Percentiles rank a stretch among this genome's conserved stretches.
phyloP scores from a whole-genome alignment of 2,329 filamentous ascomycete genomes.

The Botrytis paeoniae region DNA sequence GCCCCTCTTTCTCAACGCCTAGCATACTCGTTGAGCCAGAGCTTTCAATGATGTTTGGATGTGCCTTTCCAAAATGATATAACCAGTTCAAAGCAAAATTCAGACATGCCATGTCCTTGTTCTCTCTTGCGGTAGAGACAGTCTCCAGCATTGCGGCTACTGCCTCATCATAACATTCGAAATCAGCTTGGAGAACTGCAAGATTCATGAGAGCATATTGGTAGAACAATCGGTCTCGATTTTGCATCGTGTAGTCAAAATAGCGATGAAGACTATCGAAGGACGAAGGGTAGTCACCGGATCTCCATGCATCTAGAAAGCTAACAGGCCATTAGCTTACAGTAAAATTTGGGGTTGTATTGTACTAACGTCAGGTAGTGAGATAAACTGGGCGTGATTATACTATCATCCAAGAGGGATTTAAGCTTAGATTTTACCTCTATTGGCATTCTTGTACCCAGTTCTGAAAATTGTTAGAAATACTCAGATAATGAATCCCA shows the following conservation, averaged over 20 bases:
- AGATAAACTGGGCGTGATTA: slow-evolving; percentile 66
- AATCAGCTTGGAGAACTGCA: slow-evolving; percentile 90
- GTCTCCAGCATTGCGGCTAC: slow-evolving; percentile 94
- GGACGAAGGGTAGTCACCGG: slow-evolving; percentile 83
- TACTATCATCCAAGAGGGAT: slow-evolving; percentile 63
- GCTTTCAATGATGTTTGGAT: slow-evolving; percentile 69
- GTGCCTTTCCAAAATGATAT: slow-evolving; percentile 87
- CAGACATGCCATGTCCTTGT: slow-evolving; percentile 85
- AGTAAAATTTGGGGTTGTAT: neutral
- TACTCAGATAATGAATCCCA: no score
- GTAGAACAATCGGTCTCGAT: slow-evolving; percentile 78
- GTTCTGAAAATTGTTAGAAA: slow-evolving; percentile 48
- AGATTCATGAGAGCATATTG: slow-evolving; percentile 94
- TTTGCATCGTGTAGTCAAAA: slow-evolving; percentile 94
- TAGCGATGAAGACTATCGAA: slow-evolving; percentile 92
- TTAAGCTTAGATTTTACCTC: slow-evolving; percentile 71
- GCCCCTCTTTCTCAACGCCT: slow-evolving; percentile 74
- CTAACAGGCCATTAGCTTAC: slow-evolving; percentile 42
- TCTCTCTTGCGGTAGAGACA: slow-evolving; percentile 90
- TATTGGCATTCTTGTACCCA: slow-evolving; percentile 73
- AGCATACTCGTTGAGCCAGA: slow-evolving; percentile 70
- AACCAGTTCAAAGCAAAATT: slow-evolving; percentile 97
- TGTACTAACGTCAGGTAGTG: slow-evolving; percentile 66
- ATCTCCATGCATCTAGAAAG: slow-evolving; percentile 88
- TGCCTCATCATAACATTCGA: slow-evolving; percentile 85